These are phyloP conservation scores for Penicillium subrubescens DNA, from an alignment of 495 filamentous ascomycete species.

Conservation along the genomic window DNA sequence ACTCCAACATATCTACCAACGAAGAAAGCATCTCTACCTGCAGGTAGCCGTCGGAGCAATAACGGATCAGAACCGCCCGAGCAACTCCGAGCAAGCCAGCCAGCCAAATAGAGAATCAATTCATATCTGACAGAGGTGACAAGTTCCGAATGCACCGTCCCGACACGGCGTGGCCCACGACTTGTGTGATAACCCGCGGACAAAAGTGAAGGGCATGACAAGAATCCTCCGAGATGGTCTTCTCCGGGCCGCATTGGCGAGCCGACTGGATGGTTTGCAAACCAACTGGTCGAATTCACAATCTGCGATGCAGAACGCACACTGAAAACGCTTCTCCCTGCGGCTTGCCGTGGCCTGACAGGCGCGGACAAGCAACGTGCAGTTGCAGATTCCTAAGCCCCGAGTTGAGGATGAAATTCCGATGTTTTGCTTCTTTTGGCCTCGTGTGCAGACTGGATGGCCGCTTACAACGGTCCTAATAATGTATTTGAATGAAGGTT, in stretches of 20 bases:
- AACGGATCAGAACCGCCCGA: not conserved
- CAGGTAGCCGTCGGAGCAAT: not conserved
- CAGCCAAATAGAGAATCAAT: not conserved
- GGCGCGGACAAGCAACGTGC: not conserved
- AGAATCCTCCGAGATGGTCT: not conserved
- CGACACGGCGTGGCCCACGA: not conserved
- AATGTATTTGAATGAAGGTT: not conserved
- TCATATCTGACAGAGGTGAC: not conserved
- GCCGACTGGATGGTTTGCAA: not conserved
- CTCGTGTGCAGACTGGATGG: not conserved
- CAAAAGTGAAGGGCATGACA: not conserved
- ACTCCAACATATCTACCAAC: not conserved
- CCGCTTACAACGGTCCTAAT: not conserved
- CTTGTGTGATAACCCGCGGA: not conserved
- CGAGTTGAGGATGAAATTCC: too few species aligned
- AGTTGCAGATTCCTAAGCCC: not conserved
- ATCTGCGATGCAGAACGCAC: not conserved
- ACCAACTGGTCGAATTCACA: not conserved
- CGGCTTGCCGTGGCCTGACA: constrained; percentile 1
- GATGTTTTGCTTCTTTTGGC: not conserved
- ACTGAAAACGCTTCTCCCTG: not conserved
- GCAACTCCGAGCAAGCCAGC: not conserved
- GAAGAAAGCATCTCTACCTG: not conserved
- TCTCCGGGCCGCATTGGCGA: not conserved
- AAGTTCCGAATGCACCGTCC: not conserved